Evolutionary conservation across 1,284 basidiomycete species (phyloP).

Genomic region (Leccinum solheimii): DNA sequence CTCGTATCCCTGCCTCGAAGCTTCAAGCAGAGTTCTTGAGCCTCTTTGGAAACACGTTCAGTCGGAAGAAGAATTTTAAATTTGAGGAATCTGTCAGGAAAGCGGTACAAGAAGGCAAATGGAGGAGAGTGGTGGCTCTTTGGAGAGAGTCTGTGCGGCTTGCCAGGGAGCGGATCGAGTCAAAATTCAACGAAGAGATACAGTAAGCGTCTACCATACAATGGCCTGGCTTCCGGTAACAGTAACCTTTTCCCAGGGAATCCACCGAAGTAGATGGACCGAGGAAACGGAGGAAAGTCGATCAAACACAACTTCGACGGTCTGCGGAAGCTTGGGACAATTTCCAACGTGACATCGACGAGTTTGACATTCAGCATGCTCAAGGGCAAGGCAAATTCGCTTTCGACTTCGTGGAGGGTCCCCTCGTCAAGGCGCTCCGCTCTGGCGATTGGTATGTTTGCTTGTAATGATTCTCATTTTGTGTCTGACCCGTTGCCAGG

Average conservation of each 20-base stretch:
- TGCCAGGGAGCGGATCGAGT: conserved; percentile 64
- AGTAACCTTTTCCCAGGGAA: conserved; percentile 13
- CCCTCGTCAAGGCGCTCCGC: conserved; percentile 88
- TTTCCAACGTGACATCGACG: conserved; percentile 71
- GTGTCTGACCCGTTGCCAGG: conserved; percentile 45
- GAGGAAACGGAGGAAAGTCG: conserved; percentile 75
- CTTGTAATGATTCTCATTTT: neutral
- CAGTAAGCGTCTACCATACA: conserved; percentile 39
- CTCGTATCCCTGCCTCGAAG: conserved; percentile 72
- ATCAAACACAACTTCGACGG: conserved; percentile 43
- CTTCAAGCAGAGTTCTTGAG: conserved; percentile 80
- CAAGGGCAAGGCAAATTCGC: conserved; percentile 85
- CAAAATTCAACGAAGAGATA: conserved; percentile 39
- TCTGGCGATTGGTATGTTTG: conserved; percentile 83
- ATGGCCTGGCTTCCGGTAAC: conserved; percentile 3
- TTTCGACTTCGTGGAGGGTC: conserved; percentile 96
- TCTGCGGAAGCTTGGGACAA: conserved; percentile 67
- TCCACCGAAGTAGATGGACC: conserved; percentile 47
- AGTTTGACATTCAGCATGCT: conserved; percentile 87
- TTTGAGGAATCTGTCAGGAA: conserved; percentile 86
- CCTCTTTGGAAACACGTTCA: conserved; percentile 89
- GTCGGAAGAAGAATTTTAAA: conserved; percentile 85
- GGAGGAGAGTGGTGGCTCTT: conserved; percentile 81
- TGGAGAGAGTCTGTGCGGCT: conserved; percentile 82
- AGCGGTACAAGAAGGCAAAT: conserved; percentile 81